Evolutionary conservation across 768 basidiomycete species (phyloP).

Genomic region (Candolleomyces eurysporus): DNA sequence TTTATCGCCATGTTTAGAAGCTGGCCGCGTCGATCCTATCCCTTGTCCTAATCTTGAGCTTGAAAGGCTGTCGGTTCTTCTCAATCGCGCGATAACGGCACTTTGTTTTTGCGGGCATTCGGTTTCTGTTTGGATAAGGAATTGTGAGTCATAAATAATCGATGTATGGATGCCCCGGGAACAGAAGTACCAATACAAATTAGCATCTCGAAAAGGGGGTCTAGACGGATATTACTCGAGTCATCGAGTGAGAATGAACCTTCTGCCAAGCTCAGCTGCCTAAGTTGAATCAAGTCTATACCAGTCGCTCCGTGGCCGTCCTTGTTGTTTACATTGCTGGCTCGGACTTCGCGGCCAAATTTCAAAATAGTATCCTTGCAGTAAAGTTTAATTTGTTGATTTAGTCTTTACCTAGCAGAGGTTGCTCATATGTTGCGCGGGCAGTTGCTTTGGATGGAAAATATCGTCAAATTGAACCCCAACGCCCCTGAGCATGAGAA

Average conservation of each 20-base stretch:
- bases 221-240: neutral
- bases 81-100: too few species aligned
- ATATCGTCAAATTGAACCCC: neutral
- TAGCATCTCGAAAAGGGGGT: neutral
- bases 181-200: too few species aligned
- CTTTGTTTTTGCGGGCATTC: too few species aligned
- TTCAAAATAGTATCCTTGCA: conserved; percentile 16
- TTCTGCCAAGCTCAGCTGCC: neutral
- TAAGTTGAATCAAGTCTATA: conserved; percentile 9
- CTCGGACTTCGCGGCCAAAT: conserved; percentile 13
- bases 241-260: neutral
- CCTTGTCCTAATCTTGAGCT: too few species aligned
- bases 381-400: conserved; percentile 11
- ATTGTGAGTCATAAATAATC: too few species aligned
- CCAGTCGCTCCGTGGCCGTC: conserved; percentile 14
- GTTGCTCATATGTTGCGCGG: conserved; percentile 3
- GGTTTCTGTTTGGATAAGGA: too few species aligned
- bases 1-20: too few species aligned
- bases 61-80: too few species aligned
- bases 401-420: conserved; percentile 13
- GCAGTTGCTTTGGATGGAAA: conserved; percentile 11
- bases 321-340: conserved; percentile 13
- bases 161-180: too few species aligned
- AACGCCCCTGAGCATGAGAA: too few species aligned
- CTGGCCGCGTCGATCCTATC: too few species aligned